Evolutionary conservation across 805 yeast species (phyloP), one percentile per base, ranked within the genome.

Genomic region (Candida silvicultrix): DNA sequence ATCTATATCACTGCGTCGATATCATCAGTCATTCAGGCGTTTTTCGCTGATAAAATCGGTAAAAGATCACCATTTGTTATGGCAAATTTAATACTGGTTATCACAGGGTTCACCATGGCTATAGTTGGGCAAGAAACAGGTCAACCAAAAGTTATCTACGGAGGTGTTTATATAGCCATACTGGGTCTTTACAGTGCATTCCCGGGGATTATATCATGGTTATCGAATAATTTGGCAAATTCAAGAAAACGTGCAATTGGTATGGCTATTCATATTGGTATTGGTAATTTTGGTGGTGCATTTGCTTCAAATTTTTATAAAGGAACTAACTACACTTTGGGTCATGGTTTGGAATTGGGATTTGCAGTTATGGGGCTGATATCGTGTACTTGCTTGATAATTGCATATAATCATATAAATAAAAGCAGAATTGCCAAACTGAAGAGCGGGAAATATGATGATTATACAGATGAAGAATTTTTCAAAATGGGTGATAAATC

Each of bases 401-500:
- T 53, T 21, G 52, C 50, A 7, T 67, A 66, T 49, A 40, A 42
- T 28, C 22, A 47, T 12, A 50, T 54, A 38, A 66, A 66, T 48
- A 51, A 45, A 40, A 49, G 57, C 45, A 47, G 64, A 29, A 49
- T 48, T 45, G 47, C 43, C 35, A 63, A 62, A 44, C 48, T 64
- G 28, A 38, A 50, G 19, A 59, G 58, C 18, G 74, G 71, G 1
- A 55, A 53, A 23, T 68, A 59, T 50, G 66, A 57, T 38, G 49
- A 44, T 9, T 49, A 50, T 40, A 51, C 61, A 5, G 59, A 55
- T 22, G 49, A 51, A 22, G 63, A 69, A 42, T 54, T 70, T 40
- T 48, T 60, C 12, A 60, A 58, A 41, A 56, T 69, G 70, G 76
- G 75, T 19, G 75, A 72, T 54, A 65, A 64, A 49, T 65, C 65